phyloP scores from a whole-genome alignment of 1,139 yeast species.

The Candida anutae region DNA sequence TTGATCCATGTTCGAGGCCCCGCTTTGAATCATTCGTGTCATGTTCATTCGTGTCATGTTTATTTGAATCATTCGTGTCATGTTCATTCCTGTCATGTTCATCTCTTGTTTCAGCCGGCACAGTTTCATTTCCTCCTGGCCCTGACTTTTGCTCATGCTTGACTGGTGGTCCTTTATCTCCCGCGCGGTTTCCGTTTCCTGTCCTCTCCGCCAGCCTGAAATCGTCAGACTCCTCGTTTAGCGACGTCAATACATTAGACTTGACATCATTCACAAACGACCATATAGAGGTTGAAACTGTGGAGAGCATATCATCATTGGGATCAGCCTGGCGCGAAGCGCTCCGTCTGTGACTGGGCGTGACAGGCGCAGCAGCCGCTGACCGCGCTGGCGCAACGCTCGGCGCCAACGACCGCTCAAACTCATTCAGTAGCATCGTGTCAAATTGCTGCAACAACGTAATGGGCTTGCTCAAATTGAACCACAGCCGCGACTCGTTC shows the following conservation, averaged over 20 bases:
- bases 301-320: conserved; percentile 31
- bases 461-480: conserved; percentile 47
- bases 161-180: too few relatives aligned
- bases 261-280: conserved; percentile 39
- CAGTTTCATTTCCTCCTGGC: too few relatives aligned
- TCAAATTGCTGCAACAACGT: conserved; percentile 63
- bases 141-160: too few relatives aligned
- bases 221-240: conserved; percentile 19
- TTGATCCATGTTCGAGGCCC: too few relatives aligned
- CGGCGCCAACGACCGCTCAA: conserved; percentile 41
- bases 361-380: not conserved
- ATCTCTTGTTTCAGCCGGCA: too few relatives aligned
- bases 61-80: too few relatives aligned
- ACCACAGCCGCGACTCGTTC: conserved; percentile 24
- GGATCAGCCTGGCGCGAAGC: not conserved
- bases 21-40: too few relatives aligned
- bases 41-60: too few relatives aligned
- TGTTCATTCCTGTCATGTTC: too few relatives aligned
- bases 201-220: not conserved
- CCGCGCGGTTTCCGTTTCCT: too few relatives aligned
- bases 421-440: conserved; percentile 55
- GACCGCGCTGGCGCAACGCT: not conserved
- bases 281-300: conserved; percentile 39
- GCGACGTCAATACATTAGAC: conserved; percentile 28
- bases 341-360: not conserved